phyloP scores from a whole-genome alignment of 1,284 basidiomycete species.

The Pholiota adiposa region DNA sequence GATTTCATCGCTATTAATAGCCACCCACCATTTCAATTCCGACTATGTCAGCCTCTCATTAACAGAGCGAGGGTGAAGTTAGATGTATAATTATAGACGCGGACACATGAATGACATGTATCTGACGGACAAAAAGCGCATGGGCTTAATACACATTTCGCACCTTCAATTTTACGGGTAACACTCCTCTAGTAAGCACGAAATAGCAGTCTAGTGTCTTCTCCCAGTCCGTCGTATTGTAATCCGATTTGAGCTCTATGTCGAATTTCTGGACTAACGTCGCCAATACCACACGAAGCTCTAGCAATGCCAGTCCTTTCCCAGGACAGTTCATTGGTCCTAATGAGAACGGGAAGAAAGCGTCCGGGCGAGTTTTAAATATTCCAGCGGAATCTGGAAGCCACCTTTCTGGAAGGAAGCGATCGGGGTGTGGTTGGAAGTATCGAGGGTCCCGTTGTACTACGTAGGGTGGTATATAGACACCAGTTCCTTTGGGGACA shows the following conservation, averaged over 20 bases:
- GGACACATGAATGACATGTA: too few species aligned
- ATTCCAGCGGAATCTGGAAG: background rate
- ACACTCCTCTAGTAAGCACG: background rate
- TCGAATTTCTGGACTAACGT: slow-evolving; percentile 5
- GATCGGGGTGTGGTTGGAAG: slow-evolving; percentile 1
- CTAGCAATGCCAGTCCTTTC: slow-evolving; percentile 1
- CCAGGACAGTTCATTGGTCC: slow-evolving; percentile 9
- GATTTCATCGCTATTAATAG: background rate
- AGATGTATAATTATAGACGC: too few species aligned
- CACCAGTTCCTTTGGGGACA: background rate
- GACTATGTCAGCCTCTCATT: background rate
- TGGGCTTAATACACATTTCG: too few species aligned
- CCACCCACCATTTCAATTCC: background rate
- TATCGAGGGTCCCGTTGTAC: slow-evolving; percentile 5
- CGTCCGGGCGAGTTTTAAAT: background rate
- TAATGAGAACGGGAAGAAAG: slow-evolving; percentile 5
- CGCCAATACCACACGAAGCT: slow-evolving; percentile 1
- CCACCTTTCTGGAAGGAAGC: slow-evolving; percentile 7
- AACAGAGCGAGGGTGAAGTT: too few species aligned
- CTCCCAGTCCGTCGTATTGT: slow-evolving; percentile 4
- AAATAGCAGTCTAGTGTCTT: slow-evolving; percentile 3
- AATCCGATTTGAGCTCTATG: background rate
- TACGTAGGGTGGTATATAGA: slow-evolving; percentile 6
- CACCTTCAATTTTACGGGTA: background rate
- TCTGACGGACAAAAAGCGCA: too few species aligned